phyloP scores from a whole-genome alignment of 805 yeast genomes.

The Candida easanensis region DNA sequence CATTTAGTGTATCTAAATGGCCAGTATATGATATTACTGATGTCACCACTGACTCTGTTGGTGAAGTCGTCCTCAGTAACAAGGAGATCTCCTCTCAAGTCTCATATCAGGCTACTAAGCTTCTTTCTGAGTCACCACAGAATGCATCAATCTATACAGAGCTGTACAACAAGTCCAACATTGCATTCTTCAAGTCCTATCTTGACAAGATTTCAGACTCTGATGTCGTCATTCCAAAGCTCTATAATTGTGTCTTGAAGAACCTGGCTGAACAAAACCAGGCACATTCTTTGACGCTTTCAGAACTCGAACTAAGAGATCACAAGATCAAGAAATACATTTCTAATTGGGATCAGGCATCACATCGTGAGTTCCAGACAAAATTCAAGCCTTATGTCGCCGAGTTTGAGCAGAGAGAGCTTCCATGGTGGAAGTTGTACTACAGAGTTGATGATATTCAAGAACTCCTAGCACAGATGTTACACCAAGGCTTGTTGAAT shows the following conservation, averaged over 20 bases:
- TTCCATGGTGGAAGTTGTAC: constrained; percentile 33
- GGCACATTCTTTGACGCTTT: constrained; percentile 20
- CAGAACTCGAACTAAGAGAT: constrained; percentile 18
- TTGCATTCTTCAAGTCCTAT: constrained; percentile 16
- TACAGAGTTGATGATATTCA: constrained; percentile 31
- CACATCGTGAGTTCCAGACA: constrained; percentile 31
- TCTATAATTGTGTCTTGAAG: constrained; percentile 15
- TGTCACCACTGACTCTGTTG: constrained; percentile 4
- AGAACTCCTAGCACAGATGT: constrained; percentile 26
- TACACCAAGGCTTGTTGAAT: constrained; percentile 25
- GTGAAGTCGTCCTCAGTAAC: constrained; percentile 14
- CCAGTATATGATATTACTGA: constrained; percentile 22
- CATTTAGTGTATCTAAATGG: constrained; percentile 16
- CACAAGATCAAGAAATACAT: constrained; percentile 21
- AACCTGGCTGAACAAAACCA: constrained; percentile 19
- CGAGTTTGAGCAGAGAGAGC: constrained; percentile 24
- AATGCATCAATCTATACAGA: constrained; percentile 28
- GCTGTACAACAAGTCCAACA: constrained; percentile 24
- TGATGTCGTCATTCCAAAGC: constrained; percentile 16
- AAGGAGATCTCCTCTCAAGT: constrained; percentile 27
- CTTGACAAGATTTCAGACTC: constrained; percentile 17
- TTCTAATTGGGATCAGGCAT: constrained; percentile 28
- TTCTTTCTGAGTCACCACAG: constrained; percentile 28
- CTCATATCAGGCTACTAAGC: constrained; percentile 22
- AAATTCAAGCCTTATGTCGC: constrained; percentile 28